Evolutionary conservation across 441 rosid genomes (phyloP), one percentile per base, ranked within the genome.

Genomic region (Aquilaria agallochum): DNA sequence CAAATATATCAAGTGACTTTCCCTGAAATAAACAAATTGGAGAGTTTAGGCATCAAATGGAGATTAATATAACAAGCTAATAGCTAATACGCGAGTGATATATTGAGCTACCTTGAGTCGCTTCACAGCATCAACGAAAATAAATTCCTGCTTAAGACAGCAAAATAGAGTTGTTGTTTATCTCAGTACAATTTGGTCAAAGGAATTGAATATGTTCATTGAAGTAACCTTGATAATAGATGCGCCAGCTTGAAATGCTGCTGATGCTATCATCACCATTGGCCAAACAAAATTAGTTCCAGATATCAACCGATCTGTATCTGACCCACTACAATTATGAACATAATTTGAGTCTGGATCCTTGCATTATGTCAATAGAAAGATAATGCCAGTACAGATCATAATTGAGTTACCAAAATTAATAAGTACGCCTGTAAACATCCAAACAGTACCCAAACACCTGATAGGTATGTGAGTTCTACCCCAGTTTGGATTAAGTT

Each of bases 1-100:
- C 98, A 74, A 92, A 89, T 72, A 92, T 79, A 82, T 92, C 98
- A 65, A 92, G 82, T 27, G 98, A 87, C 71, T 86, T 89, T 48
- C 88, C 92, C 98, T 86, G 78, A 80, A 8, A 27, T 32, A 64
- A 65, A 59, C 52, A 57, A 63, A 56, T n/a, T 34, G 13, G 27
- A 58, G 32, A 56, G 31, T 57, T 9, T 31, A 58, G 62, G 62
- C 14, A 50, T 9, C 33, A 65, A 59, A 7, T 1, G 31, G 48
- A 55, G 33, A 64, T n/a, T 42, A 63, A 56, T 33, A 14, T n/a
- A 27, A 27, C 48, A 48, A n/a, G 31, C 58, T 62, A 53, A 53
- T 44, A 62, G n/a, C 9, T 27, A 58, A 56, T 40, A 5, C 36
- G 45, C 40, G 7, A 47, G 33, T 50, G 36, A 55, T 11, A 44